Evolutionary conservation across 1,284 basidiomycete species (phyloP).

Genomic region (Lentinula novae-zelandiae): DNA sequence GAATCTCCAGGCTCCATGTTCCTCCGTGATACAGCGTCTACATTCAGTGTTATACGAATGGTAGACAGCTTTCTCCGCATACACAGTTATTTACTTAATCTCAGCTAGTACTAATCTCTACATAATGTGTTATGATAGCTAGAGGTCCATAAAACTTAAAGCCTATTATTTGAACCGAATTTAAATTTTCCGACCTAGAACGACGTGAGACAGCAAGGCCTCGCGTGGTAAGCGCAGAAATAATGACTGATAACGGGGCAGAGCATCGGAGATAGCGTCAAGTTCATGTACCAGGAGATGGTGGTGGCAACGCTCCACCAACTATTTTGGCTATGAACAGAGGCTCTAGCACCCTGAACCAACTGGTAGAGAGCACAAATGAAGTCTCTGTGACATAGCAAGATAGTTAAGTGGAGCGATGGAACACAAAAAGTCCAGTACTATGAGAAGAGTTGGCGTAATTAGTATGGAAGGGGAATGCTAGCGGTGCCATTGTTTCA

Average conservation of each 20-base stretch:
- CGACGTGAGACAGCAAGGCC: background rate
- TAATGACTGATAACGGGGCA: background rate
- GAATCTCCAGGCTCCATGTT: too few relatives aligned
- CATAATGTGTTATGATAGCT: too few relatives aligned
- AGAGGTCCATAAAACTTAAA: too few relatives aligned
- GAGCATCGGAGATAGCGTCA: background rate
- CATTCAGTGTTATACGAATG: too few relatives aligned
- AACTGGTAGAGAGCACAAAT: conserved; percentile 4
- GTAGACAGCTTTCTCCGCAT: too few relatives aligned
- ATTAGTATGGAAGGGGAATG: background rate
- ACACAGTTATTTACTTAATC: too few relatives aligned
- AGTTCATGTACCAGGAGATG: background rate
- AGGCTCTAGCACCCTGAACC: conserved; percentile 5
- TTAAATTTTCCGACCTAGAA: too few relatives aligned
- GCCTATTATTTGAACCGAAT: too few relatives aligned
- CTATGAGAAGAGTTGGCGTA: background rate
- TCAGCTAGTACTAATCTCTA: too few relatives aligned
- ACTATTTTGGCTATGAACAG: conserved; percentile 23
- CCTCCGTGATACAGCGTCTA: too few relatives aligned
- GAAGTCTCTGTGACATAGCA: conserved; percentile 27
- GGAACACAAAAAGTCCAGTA: conserved; percentile 5
- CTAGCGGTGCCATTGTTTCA: background rate
- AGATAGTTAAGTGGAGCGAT: conserved; percentile 29
- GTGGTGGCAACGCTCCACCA: conserved; percentile 12
- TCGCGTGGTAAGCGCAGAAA: background rate